phyloP scores from a whole-genome alignment of 2,329 filamentous ascomycete species.

The Leptographium lundbergii region DNA sequence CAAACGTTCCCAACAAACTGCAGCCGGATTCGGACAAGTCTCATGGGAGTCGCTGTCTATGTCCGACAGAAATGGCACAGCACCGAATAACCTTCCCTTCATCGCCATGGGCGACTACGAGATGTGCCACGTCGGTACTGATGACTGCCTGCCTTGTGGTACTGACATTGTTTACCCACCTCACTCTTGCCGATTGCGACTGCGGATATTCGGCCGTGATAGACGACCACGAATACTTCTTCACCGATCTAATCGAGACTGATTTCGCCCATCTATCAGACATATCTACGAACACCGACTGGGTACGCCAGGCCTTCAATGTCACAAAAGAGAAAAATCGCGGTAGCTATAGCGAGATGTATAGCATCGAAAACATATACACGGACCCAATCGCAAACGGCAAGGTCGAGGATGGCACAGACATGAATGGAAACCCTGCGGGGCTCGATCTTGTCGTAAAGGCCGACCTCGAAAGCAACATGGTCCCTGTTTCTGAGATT shows the following conservation, averaged over 20 bases:
- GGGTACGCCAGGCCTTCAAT: slow-evolving; percentile 56
- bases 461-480: slow-evolving; percentile 29
- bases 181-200: slow-evolving; percentile 41
- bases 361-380: slow-evolving; percentile 42
- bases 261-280: slow-evolving; percentile 50
- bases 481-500: slow-evolving; percentile 52
- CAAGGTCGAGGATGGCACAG: slow-evolving; percentile 29
- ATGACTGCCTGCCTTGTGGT: slow-evolving; percentile 6
- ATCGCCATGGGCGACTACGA: not conserved
- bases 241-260: slow-evolving; percentile 58
- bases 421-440: slow-evolving; percentile 28
- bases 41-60: not conserved
- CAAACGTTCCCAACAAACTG: not conserved
- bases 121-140: not conserved
- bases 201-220: slow-evolving; percentile 55
- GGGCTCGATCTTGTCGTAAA: slow-evolving; percentile 47
- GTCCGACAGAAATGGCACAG: not conserved
- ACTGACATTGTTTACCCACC: slow-evolving; percentile 11
- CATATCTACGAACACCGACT: slow-evolving; percentile 41
- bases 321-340: slow-evolving; percentile 42
- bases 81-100: too few relatives aligned
- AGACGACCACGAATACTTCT: slow-evolving; percentile 31
- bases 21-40: not conserved
- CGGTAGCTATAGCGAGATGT: slow-evolving; percentile 55
- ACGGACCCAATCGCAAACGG: slow-evolving; percentile 26